Evolutionary conservation across 768 basidiomycete species (phyloP).

Genomic region (Boletus reticulatus): DNA sequence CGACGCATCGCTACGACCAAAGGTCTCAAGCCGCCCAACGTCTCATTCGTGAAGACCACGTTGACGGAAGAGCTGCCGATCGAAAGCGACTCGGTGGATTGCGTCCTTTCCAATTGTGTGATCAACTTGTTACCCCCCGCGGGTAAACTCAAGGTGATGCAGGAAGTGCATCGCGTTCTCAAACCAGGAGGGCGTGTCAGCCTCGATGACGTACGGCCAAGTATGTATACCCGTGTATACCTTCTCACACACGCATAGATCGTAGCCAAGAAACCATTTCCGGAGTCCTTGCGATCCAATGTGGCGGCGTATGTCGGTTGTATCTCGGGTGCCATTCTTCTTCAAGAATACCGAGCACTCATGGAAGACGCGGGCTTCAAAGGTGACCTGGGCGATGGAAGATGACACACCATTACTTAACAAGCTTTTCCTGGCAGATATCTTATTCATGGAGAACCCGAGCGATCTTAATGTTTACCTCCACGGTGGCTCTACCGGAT

Average conservation of each 20-base stretch:
- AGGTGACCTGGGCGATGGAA: conserved; percentile 26
- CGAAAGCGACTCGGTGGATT: conserved; percentile 47
- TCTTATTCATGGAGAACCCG: conserved; percentile 37
- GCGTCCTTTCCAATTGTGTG: conserved; percentile 57
- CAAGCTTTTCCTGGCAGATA: conserved; percentile 29
- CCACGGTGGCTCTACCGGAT: conserved; percentile 10
- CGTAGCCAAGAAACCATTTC: conserved; percentile 43
- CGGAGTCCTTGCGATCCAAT: conserved; percentile 41
- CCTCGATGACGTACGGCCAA: conserved; percentile 46
- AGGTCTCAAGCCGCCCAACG: conserved; percentile 45
- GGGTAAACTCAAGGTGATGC: conserved; percentile 42
- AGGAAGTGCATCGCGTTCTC: conserved; percentile 48
- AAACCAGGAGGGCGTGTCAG: conserved; percentile 57
- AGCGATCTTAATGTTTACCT: conserved; percentile 42
- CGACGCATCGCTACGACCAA: conserved; percentile 43
- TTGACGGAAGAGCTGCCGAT: conserved; percentile 48
- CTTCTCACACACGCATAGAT: conserved; percentile 33
- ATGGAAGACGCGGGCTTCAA: conserved; percentile 41
- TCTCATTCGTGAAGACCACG: conserved; percentile 45
- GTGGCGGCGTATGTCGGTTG: conserved; percentile 43
- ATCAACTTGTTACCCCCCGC: conserved; percentile 46
- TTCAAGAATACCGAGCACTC: conserved; percentile 38
- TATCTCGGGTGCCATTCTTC: conserved; percentile 43
- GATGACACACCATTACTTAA: neutral
- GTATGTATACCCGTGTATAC: too few species aligned